Percentiles rank a stretch among this genome's conserved stretches.
Conservation (phyloP, 2,329 filamentous ascomycete species). For the Cercospora citrullina region DNA sequence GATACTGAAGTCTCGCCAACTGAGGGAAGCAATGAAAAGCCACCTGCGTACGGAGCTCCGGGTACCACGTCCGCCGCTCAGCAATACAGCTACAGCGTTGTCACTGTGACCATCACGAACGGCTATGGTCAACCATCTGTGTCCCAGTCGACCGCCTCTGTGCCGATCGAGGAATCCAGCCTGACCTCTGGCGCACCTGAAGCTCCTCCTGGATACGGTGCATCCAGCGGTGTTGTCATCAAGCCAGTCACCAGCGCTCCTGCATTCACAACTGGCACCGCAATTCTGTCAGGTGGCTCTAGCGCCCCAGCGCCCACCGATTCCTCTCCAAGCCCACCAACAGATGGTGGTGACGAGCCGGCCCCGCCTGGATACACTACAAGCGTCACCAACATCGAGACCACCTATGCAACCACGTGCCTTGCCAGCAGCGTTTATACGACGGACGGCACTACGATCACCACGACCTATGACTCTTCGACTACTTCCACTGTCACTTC, state of each 20-base stretch:
- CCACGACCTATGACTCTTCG: slow-evolving; percentile 22
- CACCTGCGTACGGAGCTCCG: slow-evolving; percentile 18
- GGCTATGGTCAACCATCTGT: slow-evolving; percentile 15
- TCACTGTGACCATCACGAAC: slow-evolving; percentile 21
- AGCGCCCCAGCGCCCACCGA: slow-evolving; percentile 15
- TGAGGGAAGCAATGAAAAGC: slow-evolving; percentile 9
- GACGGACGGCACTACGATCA: slow-evolving; percentile 22
- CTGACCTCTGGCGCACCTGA: slow-evolving; percentile 4
- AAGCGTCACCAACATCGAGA: slow-evolving; percentile 20
- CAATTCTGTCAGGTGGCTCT: slow-evolving; percentile 6
- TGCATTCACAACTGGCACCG: slow-evolving; percentile 16
- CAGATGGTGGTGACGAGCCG: background rate
- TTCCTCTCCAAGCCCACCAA: slow-evolving; percentile 2
- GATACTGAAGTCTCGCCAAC: slow-evolving; percentile 21
- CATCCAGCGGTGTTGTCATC: slow-evolving; percentile 9
- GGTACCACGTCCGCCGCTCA: slow-evolving; percentile 13
- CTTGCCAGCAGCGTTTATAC: slow-evolving; percentile 21
- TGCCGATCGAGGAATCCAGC: slow-evolving; percentile 16
- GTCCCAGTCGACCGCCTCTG: slow-evolving; percentile 17
- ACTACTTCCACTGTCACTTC: slow-evolving; percentile 24
- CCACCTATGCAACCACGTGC: slow-evolving; percentile 24
- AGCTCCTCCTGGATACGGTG: slow-evolving; percentile 10
- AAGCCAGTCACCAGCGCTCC: slow-evolving; percentile 13
- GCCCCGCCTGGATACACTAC: slow-evolving; percentile 7
- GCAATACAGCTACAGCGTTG: slow-evolving; percentile 19